Conservation (phyloP, 306 rosid species). For the Begonia loranthoides region DNA sequence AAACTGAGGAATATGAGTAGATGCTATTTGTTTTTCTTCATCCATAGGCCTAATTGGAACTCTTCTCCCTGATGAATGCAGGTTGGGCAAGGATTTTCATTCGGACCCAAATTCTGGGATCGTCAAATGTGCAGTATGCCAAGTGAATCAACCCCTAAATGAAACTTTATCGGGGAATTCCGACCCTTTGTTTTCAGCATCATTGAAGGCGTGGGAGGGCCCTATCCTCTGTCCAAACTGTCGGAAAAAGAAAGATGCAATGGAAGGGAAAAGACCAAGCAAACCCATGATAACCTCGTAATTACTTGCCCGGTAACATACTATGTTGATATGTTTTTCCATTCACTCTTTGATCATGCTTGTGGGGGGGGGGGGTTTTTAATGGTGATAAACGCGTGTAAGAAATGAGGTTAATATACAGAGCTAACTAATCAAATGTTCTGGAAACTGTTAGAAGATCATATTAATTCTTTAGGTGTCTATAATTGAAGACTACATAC, state of each 20-base stretch:
- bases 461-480: slow-evolving; percentile 13
- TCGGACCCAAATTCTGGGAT: background rate
- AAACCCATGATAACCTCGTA: slow-evolving; percentile 40
- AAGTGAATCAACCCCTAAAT: slow-evolving; percentile 78
- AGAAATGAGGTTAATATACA: slow-evolving; percentile 33
- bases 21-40: no score
- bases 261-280: slow-evolving; percentile 73
- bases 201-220: slow-evolving; percentile 93
- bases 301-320: slow-evolving; percentile 29
- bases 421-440: slow-evolving; percentile 26
- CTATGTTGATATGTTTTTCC: slow-evolving; percentile 37
- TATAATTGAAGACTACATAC: no score
- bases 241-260: slow-evolving; percentile 87
- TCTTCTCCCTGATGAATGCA: background rate
- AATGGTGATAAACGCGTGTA: slow-evolving; percentile 9
- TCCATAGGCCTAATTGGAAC: background rate
- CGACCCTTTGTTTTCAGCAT: slow-evolving; percentile 77
- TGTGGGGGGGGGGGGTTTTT: slow-evolving; percentile 28
- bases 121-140: slow-evolving; percentile 82
- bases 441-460: slow-evolving; percentile 30
- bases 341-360: slow-evolving; percentile 79
- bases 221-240: slow-evolving; percentile 84
- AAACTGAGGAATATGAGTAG: no score
- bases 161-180: slow-evolving; percentile 94
- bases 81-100: background rate